Conservation (phyloP, 2,329 filamentous ascomycete genomes). For the Fusarium sp. region DNA sequence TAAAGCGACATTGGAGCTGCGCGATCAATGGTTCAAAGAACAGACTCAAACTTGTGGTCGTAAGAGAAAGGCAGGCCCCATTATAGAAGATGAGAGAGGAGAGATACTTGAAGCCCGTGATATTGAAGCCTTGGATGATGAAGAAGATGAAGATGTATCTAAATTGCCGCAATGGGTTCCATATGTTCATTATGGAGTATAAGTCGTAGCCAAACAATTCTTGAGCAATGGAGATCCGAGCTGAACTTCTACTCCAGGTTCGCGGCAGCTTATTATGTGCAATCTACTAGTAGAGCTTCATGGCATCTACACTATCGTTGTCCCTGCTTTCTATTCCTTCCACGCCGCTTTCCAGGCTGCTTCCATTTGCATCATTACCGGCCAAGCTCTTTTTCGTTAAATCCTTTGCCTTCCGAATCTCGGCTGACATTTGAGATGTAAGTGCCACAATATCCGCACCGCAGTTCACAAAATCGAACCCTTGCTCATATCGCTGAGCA, state of each 20-base stretch:
- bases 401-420: too few relatives aligned
- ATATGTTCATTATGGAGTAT: background rate
- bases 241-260: background rate
- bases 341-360: too few relatives aligned
- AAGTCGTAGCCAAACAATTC: background rate
- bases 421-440: too few relatives aligned
- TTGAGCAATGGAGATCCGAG: background rate
- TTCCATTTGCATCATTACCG: too few relatives aligned
- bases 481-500: too few relatives aligned
- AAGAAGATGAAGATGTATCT: background rate
- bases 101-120: background rate
- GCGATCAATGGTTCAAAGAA: background rate
- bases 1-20: background rate
- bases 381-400: too few relatives aligned
- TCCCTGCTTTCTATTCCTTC: too few relatives aligned
- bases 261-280: background rate
- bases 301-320: background rate
- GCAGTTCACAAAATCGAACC: too few relatives aligned
- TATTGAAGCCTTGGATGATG: background rate
- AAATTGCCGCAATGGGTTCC: background rate
- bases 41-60: accelerated
- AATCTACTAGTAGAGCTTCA: background rate
- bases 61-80: background rate
- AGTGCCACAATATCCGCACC: too few relatives aligned
- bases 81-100: too few relatives aligned